phyloP scores from a whole-genome alignment of 129 eudicot species.

The Glebionis coronaria region DNA sequence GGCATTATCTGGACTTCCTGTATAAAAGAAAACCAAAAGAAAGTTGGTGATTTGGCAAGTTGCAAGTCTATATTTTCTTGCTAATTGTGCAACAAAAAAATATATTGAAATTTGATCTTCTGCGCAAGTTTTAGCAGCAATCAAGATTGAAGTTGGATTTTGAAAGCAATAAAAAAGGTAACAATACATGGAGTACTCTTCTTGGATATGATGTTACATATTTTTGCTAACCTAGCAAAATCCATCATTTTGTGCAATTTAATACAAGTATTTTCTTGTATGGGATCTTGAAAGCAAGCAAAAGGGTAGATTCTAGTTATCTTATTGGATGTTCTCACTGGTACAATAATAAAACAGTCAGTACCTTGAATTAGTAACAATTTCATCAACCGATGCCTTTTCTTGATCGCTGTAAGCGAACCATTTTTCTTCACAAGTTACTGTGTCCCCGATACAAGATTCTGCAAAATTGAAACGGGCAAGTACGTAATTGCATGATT shows the following conservation, averaged over 20 bases:
- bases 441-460: conserved; percentile 22
- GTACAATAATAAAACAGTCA: background rate
- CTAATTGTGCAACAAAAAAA: background rate
- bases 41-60: background rate
- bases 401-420: conserved; percentile 37
- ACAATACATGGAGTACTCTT: background rate
- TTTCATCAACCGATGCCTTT: conserved; percentile 32
- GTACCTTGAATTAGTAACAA: conserved; percentile 39
- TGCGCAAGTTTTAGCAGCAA: conserved; percentile 11
- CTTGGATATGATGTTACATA: conserved; percentile 14
- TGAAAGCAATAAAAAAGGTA: conserved; percentile 11
- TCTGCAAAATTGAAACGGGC: conserved; percentile 27
- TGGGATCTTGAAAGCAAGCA: conserved; percentile 15
- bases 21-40: conserved; percentile 5
- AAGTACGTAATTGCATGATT: background rate
- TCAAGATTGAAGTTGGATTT: conserved; percentile 14
- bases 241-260: conserved; percentile 4
- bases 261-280: background rate
- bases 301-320: background rate
- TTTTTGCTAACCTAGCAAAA: conserved; percentile 8
- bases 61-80: background rate
- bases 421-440: conserved; percentile 37
- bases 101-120: background rate
- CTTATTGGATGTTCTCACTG: conserved; percentile 4
- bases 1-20: conserved; percentile 30